A percentile compares a stretch with the other conserved stretches of the same genome.
These are phyloP conservation scores for Candida schatavii DNA, from an alignment of 805 yeast species.

Conservation along the genomic window DNA sequence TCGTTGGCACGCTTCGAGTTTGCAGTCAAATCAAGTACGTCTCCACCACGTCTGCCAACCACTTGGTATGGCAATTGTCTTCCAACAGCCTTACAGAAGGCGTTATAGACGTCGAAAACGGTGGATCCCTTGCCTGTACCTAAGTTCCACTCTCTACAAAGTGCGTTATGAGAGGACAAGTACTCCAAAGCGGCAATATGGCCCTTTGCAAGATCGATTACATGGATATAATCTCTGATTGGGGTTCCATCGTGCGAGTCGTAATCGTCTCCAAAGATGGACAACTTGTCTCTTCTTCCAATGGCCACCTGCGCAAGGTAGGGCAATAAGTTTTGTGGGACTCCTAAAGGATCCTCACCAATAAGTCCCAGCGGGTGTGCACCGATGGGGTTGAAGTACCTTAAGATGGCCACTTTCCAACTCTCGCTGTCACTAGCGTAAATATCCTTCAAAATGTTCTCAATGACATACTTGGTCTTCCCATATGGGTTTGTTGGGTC, in stretches of 20 bases:
- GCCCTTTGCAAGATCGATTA: constrained; percentile 74
- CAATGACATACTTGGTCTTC: constrained; percentile 64
- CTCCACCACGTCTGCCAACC: constrained; percentile 70
- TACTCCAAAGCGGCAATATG: constrained; percentile 69
- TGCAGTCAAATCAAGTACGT: constrained; percentile 73
- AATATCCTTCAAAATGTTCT: constrained; percentile 56
- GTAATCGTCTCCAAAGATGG: constrained; percentile 73
- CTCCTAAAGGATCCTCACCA: constrained; percentile 79
- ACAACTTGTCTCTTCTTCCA: constrained; percentile 62
- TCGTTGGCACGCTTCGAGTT: constrained; percentile 61
- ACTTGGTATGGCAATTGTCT: constrained; percentile 60
- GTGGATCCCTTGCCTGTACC: constrained; percentile 83
- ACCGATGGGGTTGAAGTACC: constrained; percentile 84
- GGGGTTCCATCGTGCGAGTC: constrained; percentile 76
- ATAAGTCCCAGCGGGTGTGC: constrained; percentile 79
- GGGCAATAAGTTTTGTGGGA: constrained; percentile 75
- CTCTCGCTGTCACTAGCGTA: constrained; percentile 36
- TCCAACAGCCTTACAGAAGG: constrained; percentile 66
- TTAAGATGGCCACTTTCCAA: constrained; percentile 59
- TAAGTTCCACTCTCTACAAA: constrained; percentile 76
- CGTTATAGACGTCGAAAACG: constrained; percentile 65
- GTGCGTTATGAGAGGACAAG: constrained; percentile 43
- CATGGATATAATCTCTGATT: constrained; percentile 78
- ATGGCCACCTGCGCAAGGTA: constrained; percentile 75
- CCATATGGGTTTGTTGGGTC: constrained; percentile 81